Conservation (phyloP, 441 rosid species). For the Pelargonium myrrhifolium region DNA sequence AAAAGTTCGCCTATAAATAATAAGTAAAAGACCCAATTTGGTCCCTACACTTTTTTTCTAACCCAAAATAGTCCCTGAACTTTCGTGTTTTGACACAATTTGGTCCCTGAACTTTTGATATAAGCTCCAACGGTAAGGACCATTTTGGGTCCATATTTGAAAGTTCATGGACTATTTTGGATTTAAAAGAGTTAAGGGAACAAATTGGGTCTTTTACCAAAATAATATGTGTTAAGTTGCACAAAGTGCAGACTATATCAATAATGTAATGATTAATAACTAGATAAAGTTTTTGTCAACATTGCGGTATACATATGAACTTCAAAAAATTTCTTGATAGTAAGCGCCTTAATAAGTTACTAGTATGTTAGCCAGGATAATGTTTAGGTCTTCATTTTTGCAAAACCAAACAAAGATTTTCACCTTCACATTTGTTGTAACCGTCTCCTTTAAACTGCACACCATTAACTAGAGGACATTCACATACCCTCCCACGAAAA, state of each 20-base stretch:
- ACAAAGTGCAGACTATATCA: not conserved
- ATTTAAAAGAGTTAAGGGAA: too few species aligned
- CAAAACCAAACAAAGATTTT: conserved; percentile 12
- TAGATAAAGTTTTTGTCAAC: not conserved
- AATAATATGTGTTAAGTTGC: not conserved
- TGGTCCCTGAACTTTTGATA: too few species aligned
- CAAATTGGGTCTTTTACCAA: too few species aligned
- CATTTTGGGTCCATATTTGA: too few species aligned
- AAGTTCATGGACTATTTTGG: too few species aligned
- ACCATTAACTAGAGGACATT: conserved; percentile 86
- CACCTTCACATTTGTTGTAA: conserved; percentile 91
- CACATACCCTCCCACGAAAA: conserved; percentile 94
- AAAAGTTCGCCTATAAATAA: not conserved
- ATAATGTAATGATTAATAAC: too few species aligned
- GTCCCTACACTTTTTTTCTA: too few species aligned
- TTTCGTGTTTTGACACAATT: too few species aligned
- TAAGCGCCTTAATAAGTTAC: not conserved
- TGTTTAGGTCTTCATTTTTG: not conserved
- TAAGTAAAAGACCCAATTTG: too few species aligned
- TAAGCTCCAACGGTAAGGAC: too few species aligned
- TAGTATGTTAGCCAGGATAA: not conserved
- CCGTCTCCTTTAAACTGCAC: conserved; percentile 97
- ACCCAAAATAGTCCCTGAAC: too few species aligned
- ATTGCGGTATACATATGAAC: not conserved
- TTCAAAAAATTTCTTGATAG: not conserved